Evolutionary conservation across 306 rosid species (phyloP), one percentile per base, ranked within the genome.

Genomic region (Cucurbita ficifolia): DNA sequence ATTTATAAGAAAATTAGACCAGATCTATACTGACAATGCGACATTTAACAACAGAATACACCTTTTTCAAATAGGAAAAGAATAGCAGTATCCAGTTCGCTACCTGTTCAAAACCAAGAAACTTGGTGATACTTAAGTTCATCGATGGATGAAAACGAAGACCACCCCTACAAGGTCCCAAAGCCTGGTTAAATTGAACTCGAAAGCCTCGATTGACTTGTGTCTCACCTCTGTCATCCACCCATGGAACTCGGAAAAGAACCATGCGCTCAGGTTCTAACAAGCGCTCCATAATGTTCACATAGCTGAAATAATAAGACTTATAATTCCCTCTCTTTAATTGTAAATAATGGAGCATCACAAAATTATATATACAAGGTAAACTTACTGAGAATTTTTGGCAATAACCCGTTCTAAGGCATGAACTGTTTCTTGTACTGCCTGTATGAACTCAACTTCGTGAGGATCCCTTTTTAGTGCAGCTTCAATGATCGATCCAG

Each of bases 21-120:
- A 48, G 13, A n/a, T 33, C 53, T 45, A 48, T 46, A 48, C 73
- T 14, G 73, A 45, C 48, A 68, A 14, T 14, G 12, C 22, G 35
- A 16, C 12, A 69, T 69, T 73, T 43, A 55, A 73, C 53, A 73
- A 72, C 21, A 73, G 14, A 24, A 42, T 45, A 29, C 12, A 22
- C 21, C 4, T 22, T 68, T 13, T 6, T 24, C 12, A 46, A 69
- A 46, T 13, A 69, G n/a, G 63, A 60, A 64, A 43, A 69, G 13
- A 72, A 24, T 40, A 75, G 59, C 57, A 76, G 79, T 63, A 70
- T 50, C 63, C 24, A 59, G 40, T 43, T 70, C 43, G 56, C 59
- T 92, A 92, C 98, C 98, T 92, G 98, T 80, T 92, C 85, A 86
- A 92, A 89, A 79, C 95, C 98, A 82, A 92, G 98, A 83, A 92